Base-by-base conservation (phyloP, 768 basidiomycete genomes). In the Podaxis mareebaensis region DNA sequence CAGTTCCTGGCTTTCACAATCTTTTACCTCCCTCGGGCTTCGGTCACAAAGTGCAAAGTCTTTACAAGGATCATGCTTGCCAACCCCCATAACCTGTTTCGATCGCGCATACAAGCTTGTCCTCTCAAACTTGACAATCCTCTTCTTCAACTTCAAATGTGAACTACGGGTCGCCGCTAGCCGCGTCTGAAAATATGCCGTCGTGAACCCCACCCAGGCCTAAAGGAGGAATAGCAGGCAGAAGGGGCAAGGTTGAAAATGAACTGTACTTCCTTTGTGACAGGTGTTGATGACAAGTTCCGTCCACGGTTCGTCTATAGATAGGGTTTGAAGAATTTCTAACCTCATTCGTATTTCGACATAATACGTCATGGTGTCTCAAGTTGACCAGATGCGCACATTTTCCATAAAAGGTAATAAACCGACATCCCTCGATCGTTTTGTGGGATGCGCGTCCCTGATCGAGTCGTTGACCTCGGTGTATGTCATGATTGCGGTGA, bases 291-390 rank as follows among this genome's bases (percentile, higher is more conserved):
- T 49, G 46, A 38, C 58, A 52, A 42, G 30, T 33, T 20, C 7
- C 56, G 22, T 20, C 24, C 40, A 58, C 30, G 13, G 13, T 28
- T 11, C 30, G 48, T n/a, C 52, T 24, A 4, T 3, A 42, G 13
- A 53, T 53, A 53, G 30, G 38, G 58, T 51, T 60, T 28, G 24
- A 40, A 12, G 39, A 52, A 51, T 48, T 59, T 38, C 36, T 10
- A 49, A 33, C 33, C 36, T 46, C 58, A 40, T 22, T 53, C 24
- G 22, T 22, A 30, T 24, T 56, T 62, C 30, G 61, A 62, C 61
- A 62, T 55, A 62, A 62, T 56, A 55, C 44, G 61, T 62, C 61
- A 62, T n/a, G 22, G 53, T 40, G 51, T n/a, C 36, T 26, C 54
- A 42, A 51, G 51, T 38, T 56, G 17, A 49, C 44, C 22, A 48